Base-by-base conservation (phyloP, 2,329 filamentous ascomycete genomes). In the Colletotrichum theobromicola region DNA sequence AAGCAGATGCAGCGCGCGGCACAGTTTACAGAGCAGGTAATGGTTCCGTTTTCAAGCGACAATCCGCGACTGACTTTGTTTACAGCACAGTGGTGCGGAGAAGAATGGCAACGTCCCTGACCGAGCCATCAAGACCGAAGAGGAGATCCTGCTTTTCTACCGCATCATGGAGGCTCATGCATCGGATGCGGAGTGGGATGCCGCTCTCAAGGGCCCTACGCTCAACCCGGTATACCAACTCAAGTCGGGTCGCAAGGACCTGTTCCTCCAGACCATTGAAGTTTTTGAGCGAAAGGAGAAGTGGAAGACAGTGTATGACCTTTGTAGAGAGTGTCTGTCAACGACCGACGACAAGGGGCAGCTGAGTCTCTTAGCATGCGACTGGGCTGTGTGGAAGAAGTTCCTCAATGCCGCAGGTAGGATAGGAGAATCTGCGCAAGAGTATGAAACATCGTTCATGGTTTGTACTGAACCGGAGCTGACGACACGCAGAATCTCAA, bases 1-100 rank as follows among this genome's bases (percentile, higher is more conserved):
- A 88, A 88, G 79, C 88, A 89, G 77, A 85, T 89, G 2, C 86
- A 90, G 72, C 84, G 87, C 63, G 88, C 88, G 5, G 87, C 87
- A 2, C 86, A 87, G 53, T 73, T 84, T 1, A 79, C 87, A 1
- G 87, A 88, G 77, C 83, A 86, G 79, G 87, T 87, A 82, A 35
- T 77, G 24, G 7, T n/a, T 6, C 32, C n/a, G 50, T 28, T 28
- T 37, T 15, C 5, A 16, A 28, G 9, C n/a, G 4, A 18, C 4
- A 13, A 12, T n/a, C 6, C 16, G 4, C 7, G 69, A n/a, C 24
- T 67, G 32, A 75, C n/a, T 28, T 55, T 10, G 1, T 18, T 16
- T 13, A n/a, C 21, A 42, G 32, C 28, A 75, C 46, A 53, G 64
- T 24, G 53, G 53, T 4, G n/a, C 64, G 16, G 63, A 67, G 26